Conservation (phyloP, 257 asterid genomes). For the Asclepias syriaca region DNA sequence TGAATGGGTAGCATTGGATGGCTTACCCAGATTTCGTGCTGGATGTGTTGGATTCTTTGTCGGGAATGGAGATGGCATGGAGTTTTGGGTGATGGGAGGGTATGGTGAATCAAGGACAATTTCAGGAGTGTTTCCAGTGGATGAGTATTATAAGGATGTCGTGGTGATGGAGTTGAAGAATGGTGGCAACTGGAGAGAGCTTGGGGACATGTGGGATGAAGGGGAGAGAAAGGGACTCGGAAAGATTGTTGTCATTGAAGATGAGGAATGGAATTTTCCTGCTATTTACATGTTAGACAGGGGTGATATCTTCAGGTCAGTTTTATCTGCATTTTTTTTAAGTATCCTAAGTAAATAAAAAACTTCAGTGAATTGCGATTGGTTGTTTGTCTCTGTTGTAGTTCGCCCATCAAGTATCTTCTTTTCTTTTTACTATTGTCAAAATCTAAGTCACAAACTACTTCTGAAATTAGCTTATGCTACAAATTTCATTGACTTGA, state of each 20-base stretch:
- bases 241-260: slow-evolving; percentile 65
- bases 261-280: slow-evolving; percentile 36
- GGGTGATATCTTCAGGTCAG: slow-evolving; percentile 68
- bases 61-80: slow-evolving; percentile 42
- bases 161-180: slow-evolving; percentile 76
- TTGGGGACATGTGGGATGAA: slow-evolving; percentile 96
- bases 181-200: slow-evolving; percentile 81
- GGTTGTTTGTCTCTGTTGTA: neutral
- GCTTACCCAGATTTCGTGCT: slow-evolving; percentile 88
- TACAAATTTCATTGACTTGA: neutral
- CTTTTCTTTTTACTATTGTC: too few species aligned
- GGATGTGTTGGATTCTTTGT: slow-evolving; percentile 82
- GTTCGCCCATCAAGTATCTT: too few species aligned
- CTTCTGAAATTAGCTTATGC: neutral
- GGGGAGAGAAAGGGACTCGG: slow-evolving; percentile 80
- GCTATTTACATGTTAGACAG: slow-evolving; percentile 75
- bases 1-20: slow-evolving; percentile 85
- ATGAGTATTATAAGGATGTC: slow-evolving; percentile 76
- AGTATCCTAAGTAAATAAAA: neutral
- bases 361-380: neutral
- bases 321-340: neutral
- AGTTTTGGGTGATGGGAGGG: slow-evolving; percentile 99
- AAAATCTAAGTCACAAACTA: too few species aligned
- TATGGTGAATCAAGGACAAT: slow-evolving; percentile 83
- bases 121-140: slow-evolving; percentile 83